Base-by-base conservation (phyloP, 768 basidiomycete species). In the Coprinopsis marcescibilis region DNA sequence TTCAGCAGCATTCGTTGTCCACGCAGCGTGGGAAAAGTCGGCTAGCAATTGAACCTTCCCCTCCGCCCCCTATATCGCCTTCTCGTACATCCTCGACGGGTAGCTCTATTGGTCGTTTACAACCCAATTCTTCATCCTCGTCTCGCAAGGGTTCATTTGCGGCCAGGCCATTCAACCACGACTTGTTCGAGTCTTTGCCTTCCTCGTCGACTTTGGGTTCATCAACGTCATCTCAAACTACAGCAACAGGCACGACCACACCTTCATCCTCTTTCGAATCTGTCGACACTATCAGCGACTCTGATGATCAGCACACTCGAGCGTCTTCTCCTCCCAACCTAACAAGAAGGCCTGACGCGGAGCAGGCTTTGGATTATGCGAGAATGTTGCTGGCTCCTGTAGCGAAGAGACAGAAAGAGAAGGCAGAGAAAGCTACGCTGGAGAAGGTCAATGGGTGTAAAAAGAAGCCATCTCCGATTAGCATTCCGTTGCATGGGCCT, bases 401-500 rank as follows among this genome's bases (percentile, higher is more conserved):
- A 1, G 71, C 67, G 4, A 76, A 73, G 49, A 74, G 81, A 42
- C 85, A 85, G 57, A 70, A 71, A 29, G 78, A 80, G 55, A 76
- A 76, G 30, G 75, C 69, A 1, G 78, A 77, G 48, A 76, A 72
- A 59, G 65, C 65, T 0, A 73, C 67, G 2, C 67, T 70, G 33
- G 81, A 79, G 48, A 80, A 72, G 60, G 67, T 61, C 17, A 62
- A 64, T 20, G 71, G 66, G 35, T 65, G 58, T 48, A 76, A 73
- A 66, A 79, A 80, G 68, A 84, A 79, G 61, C 67, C 77, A 29
- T 55, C 78, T 52, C 75, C 80, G 42, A 85, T 90, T 61, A 87
- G 81, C 58, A 88, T 92, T 47, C 86, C 88, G 8, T 65, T 92
- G 52, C 87, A 90, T 63, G 89, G 89, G 0, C 89, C 90, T 27